Base-by-base conservation (phyloP, 192 early-diverging fungal species). In the Entomortierella chlamydospora region DNA sequence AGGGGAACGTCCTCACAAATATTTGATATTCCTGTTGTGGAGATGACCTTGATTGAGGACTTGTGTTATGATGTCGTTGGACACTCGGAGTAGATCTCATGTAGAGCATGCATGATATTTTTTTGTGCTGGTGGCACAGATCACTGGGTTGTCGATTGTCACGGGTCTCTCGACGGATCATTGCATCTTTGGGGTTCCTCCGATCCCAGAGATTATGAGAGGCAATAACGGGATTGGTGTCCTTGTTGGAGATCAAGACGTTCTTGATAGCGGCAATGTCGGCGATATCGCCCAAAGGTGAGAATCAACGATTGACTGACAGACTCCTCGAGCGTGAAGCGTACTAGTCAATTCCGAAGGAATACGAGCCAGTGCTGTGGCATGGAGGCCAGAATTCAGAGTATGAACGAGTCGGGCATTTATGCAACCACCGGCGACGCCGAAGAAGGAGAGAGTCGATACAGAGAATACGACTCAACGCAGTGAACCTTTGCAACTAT, bases 201-300 rank as follows among this genome's bases (percentile, higher is more conserved):
- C 73, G 73, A 77, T 61, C 9, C 73, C 73, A n/a, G 65, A 77
- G 53, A 77, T 62, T 43, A 77, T 77, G 73, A 0, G 65, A 68
- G 9, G 73, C 73, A n/a, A 77, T 6, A 20, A 43, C 12, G 25
- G 23, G n/a, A 1, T 22, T 23, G 25, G 9, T 43, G 28, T 61
- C 43, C 26, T 62, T 68, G 53, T 33, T 68, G 45, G 53, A 61
- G 57, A 56, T 22, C 28, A 77, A 33, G 33, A 58, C 65, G 51
- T 22, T 37, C 55, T 77, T 77, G 73, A 77, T 68, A 42, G 59
- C 52, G 25, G 41, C 18, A 2, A 68, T 23, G 41, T 68, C 54
- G 22, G 60, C 39, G 41, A 77, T 77, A 22, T 77, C 65, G 47
- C 73, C 73, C 20, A 10, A 77, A 52, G 34, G 58, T 77, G 73